phyloP scores from a whole-genome alignment of 2,329 filamentous ascomycete species.

The Ascochyta pisi region DNA sequence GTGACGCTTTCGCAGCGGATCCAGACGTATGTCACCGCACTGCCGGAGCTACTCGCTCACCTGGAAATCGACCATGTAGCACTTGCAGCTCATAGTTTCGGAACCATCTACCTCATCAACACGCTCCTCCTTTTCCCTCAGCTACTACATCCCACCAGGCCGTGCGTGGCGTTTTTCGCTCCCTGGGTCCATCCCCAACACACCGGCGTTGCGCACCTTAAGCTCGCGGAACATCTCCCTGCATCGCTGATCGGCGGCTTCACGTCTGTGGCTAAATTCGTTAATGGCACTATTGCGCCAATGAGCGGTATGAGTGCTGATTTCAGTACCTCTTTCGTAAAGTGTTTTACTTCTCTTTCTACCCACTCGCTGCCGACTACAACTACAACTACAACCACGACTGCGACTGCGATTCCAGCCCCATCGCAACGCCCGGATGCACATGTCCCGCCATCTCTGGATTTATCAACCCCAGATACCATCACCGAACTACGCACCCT shows the following conservation, averaged over 20 bases:
- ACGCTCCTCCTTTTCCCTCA: constrained; percentile 26
- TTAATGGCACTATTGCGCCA: constrained; percentile 24
- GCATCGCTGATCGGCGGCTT: constrained; percentile 25
- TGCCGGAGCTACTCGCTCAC: constrained; percentile 26
- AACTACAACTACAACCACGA: too few relatives aligned
- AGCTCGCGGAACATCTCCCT: constrained; percentile 24
- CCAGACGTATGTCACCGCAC: constrained; percentile 20
- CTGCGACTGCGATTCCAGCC: too few relatives aligned
- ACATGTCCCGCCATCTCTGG: background rate
- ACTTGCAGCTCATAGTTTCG: constrained; percentile 31
- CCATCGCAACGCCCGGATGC: too few relatives aligned
- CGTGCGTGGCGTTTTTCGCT: constrained; percentile 31
- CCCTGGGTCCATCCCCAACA: constrained; percentile 35
- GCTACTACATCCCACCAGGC: constrained; percentile 24
- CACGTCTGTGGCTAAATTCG: constrained; percentile 15
- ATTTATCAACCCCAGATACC: constrained; percentile 8
- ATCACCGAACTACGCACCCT: constrained; percentile 19
- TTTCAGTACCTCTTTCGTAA: background rate
- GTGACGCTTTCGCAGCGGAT: constrained; percentile 25
- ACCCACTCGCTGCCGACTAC: background rate
- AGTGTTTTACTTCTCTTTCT: constrained; percentile 4
- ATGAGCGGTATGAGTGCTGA: constrained; percentile 16
- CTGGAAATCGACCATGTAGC: constrained; percentile 27
- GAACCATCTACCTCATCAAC: constrained; percentile 31
- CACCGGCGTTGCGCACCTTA: constrained; percentile 18